Base-by-base conservation (phyloP, 768 basidiomycete genomes). In the Boletus huronensis region DNA sequence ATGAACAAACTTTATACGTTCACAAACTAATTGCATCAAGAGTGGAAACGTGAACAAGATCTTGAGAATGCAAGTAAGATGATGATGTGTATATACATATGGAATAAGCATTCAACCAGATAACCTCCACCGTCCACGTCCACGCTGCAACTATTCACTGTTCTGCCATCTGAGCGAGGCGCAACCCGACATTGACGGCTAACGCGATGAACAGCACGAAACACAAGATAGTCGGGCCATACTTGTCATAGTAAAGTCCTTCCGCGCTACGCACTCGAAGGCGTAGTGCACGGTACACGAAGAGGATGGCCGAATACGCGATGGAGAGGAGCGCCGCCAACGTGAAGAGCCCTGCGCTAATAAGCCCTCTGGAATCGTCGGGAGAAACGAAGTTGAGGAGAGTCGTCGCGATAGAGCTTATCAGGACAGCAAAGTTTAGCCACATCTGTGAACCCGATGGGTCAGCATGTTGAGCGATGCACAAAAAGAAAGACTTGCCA, bases 301-400 rank as follows among this genome's bases (percentile, higher is more conserved):
- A 97, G 50, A 93, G 85, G 48, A 79, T 77, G 9, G 87, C 89
- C 5, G 91, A 82, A 73, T 98, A 99, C 23, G 87, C 83, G 61
- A 98, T 92, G 7, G 94, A 82, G 43, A 92, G 71, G 17, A 99
- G 79, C 11, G 97, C 91, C n/a, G 88, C 84, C 50, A 93, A 68
- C 0, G 95, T 96, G 77, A 99, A 99, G 42, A 91, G 74, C 7
- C 82, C 83, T 6, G 96, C 93, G 62, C 89, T 88, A 60, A 97
- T 85, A 25, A 98, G 79, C 3, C 94, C 95, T 13, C 77, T 76
- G 45, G 81, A 75, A 71, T 93, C 87, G 36, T 87, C 75, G 13
- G 88, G 74, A 46, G 84, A 77, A 41, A 87, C 75, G 64, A 98
- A 98, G 73, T 96, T 94, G 43, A 94, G 80, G 46, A 96, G 79